Evolutionary conservation across 2,329 filamentous ascomycete genomes (phyloP), one percentile per base, ranked within the genome.

Genomic region (Pezicula rhizophila): DNA sequence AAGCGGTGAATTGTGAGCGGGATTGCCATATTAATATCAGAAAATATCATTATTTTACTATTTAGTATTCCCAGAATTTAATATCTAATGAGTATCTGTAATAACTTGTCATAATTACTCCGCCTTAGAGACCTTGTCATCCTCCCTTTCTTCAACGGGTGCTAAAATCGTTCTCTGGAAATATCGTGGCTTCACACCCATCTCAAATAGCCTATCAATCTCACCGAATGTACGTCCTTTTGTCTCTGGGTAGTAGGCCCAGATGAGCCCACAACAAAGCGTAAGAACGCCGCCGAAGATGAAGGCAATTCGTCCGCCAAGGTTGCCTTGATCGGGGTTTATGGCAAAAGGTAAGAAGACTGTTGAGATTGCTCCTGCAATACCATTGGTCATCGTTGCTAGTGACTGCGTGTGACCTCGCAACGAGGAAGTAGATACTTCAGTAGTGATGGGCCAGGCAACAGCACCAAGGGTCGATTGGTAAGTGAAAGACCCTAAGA

Each of bases 211-310:
- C 6, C 65, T 55, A 51, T 75, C 73, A 26, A 76, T 69, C 62
- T 76, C 73, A 48, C 67, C 69, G 45, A 72, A 67, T 2, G 68
- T 69, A 46, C 69, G 64, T 0, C 69, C 69, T 15, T 68, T 68
- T 0, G 72, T 71, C 59, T 75, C 73, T 18, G 70, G 70, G 17
- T 68, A 59, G 47, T 85, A 79, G 58, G 66, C 49, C 66, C 66
- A 58, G 55, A 68, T 14, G 64, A 66, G 57, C 68, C 73, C 1
- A 59, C 58, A 11, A 66, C 55, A 45, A 64, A 69, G 3, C 60
- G 41, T 35, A 67, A 60, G 54, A 67, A 70, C 46, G 65, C 62
- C 66, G 5, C 65, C 68, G 60, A 65, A 74, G 18, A 74, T 62
- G 42, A 72, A 72, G 2, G 51, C 70, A 64, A 45, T 67, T 64